phyloP scores from a whole-genome alignment of 306 rosid genomes.

The Biancaea sappan region DNA sequence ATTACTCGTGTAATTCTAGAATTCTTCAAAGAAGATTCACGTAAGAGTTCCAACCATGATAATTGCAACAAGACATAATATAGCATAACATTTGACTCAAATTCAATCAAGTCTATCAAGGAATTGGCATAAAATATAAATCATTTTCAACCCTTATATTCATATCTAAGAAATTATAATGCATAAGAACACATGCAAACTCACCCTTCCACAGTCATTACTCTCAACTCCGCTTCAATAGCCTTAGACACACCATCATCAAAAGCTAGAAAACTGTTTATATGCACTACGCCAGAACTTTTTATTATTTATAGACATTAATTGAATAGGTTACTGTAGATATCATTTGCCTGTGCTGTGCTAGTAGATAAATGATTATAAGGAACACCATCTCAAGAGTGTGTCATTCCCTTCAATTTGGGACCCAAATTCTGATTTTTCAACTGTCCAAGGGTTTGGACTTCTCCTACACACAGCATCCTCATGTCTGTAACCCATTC shows the following conservation, averaged over 20 bases:
- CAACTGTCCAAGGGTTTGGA: neutral
- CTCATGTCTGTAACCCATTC: neutral
- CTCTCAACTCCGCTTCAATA: too few species aligned
- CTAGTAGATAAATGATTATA: neutral
- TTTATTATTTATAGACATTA: too few species aligned
- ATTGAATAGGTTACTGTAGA: neutral
- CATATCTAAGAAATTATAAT: neutral
- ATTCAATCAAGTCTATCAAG: neutral
- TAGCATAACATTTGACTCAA: neutral
- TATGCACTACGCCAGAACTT: neutral
- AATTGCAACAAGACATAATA: neutral
- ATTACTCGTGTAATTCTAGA: neutral
- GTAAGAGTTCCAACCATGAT: conserved; percentile 1
- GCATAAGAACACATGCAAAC: neutral
- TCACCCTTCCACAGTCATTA: neutral
- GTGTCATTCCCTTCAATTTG: neutral
- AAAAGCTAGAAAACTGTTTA: too few species aligned
- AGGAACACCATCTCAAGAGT: neutral
- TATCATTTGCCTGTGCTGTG: neutral
- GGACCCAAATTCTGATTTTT: neutral
- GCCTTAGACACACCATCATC: too few species aligned
- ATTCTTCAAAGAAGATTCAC: conserved; percentile 10
- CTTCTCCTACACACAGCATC: neutral
- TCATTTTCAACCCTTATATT: neutral
- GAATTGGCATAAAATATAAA: neutral